phyloP scores from a whole-genome alignment of 805 yeast genomes.

The Saccharomycopsis javanensis region DNA sequence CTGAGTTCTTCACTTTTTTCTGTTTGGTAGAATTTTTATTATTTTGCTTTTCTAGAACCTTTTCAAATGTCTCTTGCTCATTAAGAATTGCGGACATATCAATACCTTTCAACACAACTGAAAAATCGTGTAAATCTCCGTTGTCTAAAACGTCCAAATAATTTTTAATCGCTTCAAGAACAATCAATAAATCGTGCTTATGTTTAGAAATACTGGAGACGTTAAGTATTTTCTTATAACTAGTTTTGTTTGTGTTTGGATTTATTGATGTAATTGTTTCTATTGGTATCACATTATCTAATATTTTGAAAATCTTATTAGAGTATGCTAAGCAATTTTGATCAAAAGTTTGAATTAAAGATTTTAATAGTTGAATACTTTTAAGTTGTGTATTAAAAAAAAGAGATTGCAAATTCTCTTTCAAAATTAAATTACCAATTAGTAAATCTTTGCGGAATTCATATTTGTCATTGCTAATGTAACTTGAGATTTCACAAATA shows the following conservation, averaged over 20 bases:
- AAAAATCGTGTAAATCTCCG: slow-evolving; percentile 36
- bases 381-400: slow-evolving; percentile 35
- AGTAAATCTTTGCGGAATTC: slow-evolving; percentile 48
- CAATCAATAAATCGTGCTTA: slow-evolving; percentile 21
- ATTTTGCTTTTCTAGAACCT: slow-evolving; percentile 19
- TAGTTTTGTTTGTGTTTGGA: slow-evolving; percentile 10
- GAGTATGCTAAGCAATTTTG: slow-evolving; percentile 25
- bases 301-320: slow-evolving; percentile 12
- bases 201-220: slow-evolving; percentile 20
- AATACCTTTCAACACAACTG: slow-evolving; percentile 44
- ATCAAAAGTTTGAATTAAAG: slow-evolving; percentile 24
- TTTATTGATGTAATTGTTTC: slow-evolving; percentile 8
- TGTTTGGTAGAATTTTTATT: slow-evolving; percentile 20
- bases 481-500: slow-evolving; percentile 43
- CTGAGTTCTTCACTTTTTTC: slow-evolving; percentile 34
- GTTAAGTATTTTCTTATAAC: slow-evolving; percentile 17
- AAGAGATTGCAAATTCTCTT: slow-evolving; percentile 34
- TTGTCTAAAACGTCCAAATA: slow-evolving; percentile 28
- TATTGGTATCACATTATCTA: slow-evolving; percentile 22
- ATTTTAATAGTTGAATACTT: slow-evolving; percentile 35
- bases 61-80: slow-evolving; percentile 16
- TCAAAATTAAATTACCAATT: slow-evolving; percentile 34
- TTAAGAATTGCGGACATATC: slow-evolving; percentile 39
- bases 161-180: slow-evolving; percentile 22
- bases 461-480: slow-evolving; percentile 45